Percentiles rank a stretch among this genome's conserved stretches.
Evolutionary conservation across 106 monocot species (phyloP).

Genomic region (Dioscorea alata): DNA sequence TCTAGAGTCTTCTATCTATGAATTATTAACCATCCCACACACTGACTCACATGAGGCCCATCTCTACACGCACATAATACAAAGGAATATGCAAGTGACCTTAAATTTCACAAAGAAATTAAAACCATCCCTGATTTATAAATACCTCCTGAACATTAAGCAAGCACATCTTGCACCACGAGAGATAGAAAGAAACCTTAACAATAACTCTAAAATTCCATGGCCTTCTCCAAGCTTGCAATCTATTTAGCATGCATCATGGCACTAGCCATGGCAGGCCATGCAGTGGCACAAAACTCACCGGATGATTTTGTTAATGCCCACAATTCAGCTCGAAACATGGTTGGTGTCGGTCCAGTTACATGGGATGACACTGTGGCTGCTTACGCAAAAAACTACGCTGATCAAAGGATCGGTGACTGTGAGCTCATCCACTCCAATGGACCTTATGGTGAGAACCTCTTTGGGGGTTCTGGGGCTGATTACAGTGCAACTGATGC

Average conservation of each 20-base stretch:
- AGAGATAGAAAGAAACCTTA: too few species aligned
- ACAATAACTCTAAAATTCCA: too few species aligned
- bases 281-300: constrained; percentile 5
- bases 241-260: not conserved
- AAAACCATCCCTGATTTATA: too few species aligned
- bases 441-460: constrained; percentile 22
- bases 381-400: constrained; percentile 27
- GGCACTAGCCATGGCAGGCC: constrained; percentile 4
- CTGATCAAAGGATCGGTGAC: constrained; percentile 15
- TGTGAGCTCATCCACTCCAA: constrained; percentile 26
- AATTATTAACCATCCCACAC: too few species aligned
- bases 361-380: constrained; percentile 26
- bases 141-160: too few species aligned
- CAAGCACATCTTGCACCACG: too few species aligned
- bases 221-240: not conserved
- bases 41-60: too few species aligned
- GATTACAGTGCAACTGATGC: constrained; percentile 16
- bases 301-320: constrained; percentile 20
- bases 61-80: too few species aligned
- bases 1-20: too few species aligned
- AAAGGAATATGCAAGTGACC: too few species aligned
- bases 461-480: constrained; percentile 3
- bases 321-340: constrained; percentile 21
- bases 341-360: constrained; percentile 18
- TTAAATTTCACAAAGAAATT: too few species aligned